These are phyloP conservation scores for Suillus occidentalis DNA, from an alignment of 768 basidiomycete species.

Conservation along the genomic window DNA sequence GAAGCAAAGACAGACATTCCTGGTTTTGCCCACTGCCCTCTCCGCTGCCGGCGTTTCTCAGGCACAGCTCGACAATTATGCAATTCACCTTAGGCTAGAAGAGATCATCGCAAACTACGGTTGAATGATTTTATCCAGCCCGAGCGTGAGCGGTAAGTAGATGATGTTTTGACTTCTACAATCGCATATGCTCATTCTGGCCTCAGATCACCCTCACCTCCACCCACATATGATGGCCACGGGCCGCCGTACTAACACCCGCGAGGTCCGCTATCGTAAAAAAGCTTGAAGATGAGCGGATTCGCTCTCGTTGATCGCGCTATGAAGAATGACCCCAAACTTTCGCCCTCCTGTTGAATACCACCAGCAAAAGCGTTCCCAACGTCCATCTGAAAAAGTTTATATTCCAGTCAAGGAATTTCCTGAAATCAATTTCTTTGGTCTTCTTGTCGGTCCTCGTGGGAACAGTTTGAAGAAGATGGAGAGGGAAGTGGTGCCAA, in stretches of 20 bases:
- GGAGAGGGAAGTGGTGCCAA: slow-evolving; percentile 99
- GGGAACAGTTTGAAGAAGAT: slow-evolving; percentile 99
- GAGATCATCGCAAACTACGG: slow-evolving; percentile 94
- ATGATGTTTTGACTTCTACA: background rate
- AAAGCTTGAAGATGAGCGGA: slow-evolving; percentile 92
- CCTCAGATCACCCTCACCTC: slow-evolving; percentile 88
- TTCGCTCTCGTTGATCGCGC: slow-evolving; percentile 92
- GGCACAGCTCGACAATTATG: slow-evolving; percentile 96
- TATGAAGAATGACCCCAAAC: slow-evolving; percentile 96
- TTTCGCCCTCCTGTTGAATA: slow-evolving; percentile 98
- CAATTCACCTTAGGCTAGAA: slow-evolving; percentile 92
- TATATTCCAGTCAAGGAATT: slow-evolving; percentile 99
- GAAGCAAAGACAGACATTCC: slow-evolving; percentile 90
- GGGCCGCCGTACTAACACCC: slow-evolving; percentile 98
- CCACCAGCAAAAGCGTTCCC: slow-evolving; percentile 90
- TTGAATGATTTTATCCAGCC: slow-evolving; percentile 95
- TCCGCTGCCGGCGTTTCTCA: slow-evolving; percentile 92
- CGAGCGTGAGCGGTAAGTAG: slow-evolving; percentile 82
- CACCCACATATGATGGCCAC: slow-evolving; percentile 95
- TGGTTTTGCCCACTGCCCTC: slow-evolving; percentile 92
- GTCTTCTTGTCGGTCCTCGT: slow-evolving; percentile 94
- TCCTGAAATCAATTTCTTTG: slow-evolving; percentile 99
- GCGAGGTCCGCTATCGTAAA: slow-evolving; percentile 97
- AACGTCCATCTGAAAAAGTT: slow-evolving; percentile 94
- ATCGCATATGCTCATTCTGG: slow-evolving; percentile 11